Evolutionary conservation across 352 stramenopile genomes (phyloP), one percentile per base, ranked within the genome.

Genomic region (Phytophthora multivora): DNA sequence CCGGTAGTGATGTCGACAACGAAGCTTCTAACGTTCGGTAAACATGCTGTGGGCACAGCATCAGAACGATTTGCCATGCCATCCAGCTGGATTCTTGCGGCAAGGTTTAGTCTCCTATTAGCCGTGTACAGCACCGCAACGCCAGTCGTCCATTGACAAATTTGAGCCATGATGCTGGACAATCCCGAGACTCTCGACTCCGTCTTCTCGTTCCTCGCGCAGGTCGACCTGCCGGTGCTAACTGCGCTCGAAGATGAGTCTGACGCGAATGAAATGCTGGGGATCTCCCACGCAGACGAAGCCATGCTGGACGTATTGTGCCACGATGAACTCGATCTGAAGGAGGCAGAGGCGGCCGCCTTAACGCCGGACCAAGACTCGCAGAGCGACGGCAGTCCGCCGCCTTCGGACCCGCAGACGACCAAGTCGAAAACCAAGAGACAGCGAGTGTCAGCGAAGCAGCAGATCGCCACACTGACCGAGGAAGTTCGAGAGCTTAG

Each of bases 141-240:
- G 4, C 42, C 18, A 47, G 42, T 66, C 51, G 54, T 54, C 50
- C 10, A 15, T 45, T 46, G 4, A 13, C 36, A 16, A 33, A 35
- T 15, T 16, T 42, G 11, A 8, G 40, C 16, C 1, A 45, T 13
- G 8, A 69, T 59, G 39, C 18, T 50, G 25, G 19, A 51, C 16
- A 23, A 69, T 6, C 26, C 26, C n/a, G 52, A 69, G 16, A 38
- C 45, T 23, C 45, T 69, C n/a, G 53, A 69, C 21, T 53, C 26
- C 12, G 59, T 64, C 1, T 59, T 52, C 26, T 54, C 43, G 3
- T 63, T 69, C 53, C 53, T 69, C 23, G 49, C 52, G n/a, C 52
- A 69, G n/a, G 52, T 69, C 30, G 60, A 63, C 5, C 45, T 68
- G 18, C 53, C 60, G 0, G 33, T 2, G 26, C 51, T 59, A 39